Conservation (phyloP, 805 yeast genomes). For the Kodamaea laetipori region DNA sequence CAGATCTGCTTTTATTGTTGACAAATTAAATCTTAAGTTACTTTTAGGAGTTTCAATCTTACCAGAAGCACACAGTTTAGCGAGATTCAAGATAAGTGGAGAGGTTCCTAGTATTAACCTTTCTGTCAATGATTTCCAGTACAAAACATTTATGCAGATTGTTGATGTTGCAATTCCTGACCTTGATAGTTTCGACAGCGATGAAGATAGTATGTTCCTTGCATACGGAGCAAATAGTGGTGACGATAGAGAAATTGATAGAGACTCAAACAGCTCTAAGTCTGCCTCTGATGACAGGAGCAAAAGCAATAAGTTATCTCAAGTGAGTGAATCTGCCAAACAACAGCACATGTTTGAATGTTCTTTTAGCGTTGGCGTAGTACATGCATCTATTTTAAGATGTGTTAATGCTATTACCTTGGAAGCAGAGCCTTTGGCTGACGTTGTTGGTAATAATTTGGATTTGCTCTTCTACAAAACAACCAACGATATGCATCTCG, state of each 20-base stretch:
- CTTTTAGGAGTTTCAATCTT: conserved; percentile 80
- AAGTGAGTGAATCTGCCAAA: conserved; percentile 20
- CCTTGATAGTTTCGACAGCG: conserved; percentile 36
- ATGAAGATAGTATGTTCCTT: conserved; percentile 36
- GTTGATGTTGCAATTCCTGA: conserved; percentile 69
- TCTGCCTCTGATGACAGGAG: not conserved
- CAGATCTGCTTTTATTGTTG: conserved; percentile 65
- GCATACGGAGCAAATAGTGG: conserved; percentile 27
- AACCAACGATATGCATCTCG: conserved; percentile 61
- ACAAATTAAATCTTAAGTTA: conserved; percentile 72
- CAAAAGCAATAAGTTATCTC: not conserved
- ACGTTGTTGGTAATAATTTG: conserved; percentile 68
- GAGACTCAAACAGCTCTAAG: not conserved
- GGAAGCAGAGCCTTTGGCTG: conserved; percentile 68
- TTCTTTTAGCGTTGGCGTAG: conserved; percentile 64
- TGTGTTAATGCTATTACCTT: conserved; percentile 65
- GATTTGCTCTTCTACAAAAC: conserved; percentile 62
- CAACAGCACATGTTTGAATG: conserved; percentile 72
- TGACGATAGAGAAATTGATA: conserved; percentile 11
- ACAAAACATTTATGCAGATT: conserved; percentile 80
- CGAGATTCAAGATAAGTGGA: conserved; percentile 74
- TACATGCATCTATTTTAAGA: conserved; percentile 62
- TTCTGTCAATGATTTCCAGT: conserved; percentile 83
- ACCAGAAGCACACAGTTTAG: conserved; percentile 74
- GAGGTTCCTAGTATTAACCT: conserved; percentile 72